phyloP scores from a whole-genome alignment of 345 rosid genomes.

The Angophora floribunda region DNA sequence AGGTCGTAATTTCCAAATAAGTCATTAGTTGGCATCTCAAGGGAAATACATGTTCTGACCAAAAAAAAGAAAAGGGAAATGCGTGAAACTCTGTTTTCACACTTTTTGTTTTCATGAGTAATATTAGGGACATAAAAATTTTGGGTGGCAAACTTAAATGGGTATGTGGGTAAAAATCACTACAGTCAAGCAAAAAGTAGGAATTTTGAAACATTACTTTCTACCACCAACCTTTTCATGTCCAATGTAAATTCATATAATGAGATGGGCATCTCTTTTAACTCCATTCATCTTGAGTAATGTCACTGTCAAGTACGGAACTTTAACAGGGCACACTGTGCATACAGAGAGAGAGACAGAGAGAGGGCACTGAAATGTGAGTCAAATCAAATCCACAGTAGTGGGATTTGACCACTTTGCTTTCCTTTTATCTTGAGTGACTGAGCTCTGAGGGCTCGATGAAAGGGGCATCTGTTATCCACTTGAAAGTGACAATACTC shows the following conservation, averaged over 20 bases:
- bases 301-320: not conserved
- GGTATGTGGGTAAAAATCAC: not conserved
- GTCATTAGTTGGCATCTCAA: not conserved
- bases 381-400: not conserved
- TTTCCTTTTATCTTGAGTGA: not conserved
- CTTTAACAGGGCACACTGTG: not conserved
- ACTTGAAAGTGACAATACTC: not conserved
- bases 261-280: not conserved
- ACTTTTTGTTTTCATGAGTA: not conserved
- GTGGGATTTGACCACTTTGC: not conserved
- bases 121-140: not conserved
- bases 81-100: not conserved
- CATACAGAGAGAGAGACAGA: not conserved
- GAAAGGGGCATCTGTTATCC: not conserved
- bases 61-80: not conserved
- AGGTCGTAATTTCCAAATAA: not conserved
- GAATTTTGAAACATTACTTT: not conserved
- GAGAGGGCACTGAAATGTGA: not conserved
- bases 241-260: not conserved
- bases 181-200: not conserved
- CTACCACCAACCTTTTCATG: not conserved
- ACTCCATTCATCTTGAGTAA: not conserved
- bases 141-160: not conserved
- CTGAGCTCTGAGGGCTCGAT: not conserved
- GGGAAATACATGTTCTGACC: not conserved